Conservation (phyloP, 257 asterid species). For the Cordia subcordata region DNA sequence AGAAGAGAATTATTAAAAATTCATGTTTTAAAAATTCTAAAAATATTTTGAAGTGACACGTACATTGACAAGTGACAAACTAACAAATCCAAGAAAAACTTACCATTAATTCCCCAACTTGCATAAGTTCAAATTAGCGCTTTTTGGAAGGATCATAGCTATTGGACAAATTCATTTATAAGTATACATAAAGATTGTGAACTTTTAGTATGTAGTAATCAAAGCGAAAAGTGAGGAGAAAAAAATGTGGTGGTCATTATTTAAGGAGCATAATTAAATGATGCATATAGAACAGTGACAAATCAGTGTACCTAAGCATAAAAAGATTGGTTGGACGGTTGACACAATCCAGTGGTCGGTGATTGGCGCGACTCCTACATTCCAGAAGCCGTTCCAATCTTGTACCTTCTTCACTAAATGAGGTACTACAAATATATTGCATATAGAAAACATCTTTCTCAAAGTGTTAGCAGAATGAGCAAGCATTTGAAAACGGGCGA, state of each 20-base stretch:
- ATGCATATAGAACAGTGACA: not conserved
- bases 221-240: not conserved
- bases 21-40: too few relatives aligned
- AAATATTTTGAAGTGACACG: too few relatives aligned
- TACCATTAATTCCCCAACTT: not conserved
- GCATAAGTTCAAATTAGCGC: conserved; percentile 1
- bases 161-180: not conserved
- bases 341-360: too few relatives aligned
- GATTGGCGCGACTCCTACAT: too few relatives aligned
- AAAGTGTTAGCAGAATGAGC: too few relatives aligned
- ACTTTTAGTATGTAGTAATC: not conserved
- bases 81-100: not conserved
- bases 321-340: not conserved
- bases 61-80: not conserved
- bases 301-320: not conserved
- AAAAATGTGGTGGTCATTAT: not conserved
- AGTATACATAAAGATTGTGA: not conserved
- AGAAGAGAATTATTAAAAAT: too few relatives aligned
- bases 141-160: not conserved
- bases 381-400: too few relatives aligned
- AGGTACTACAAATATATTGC: too few relatives aligned
- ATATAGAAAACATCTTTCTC: too few relatives aligned
- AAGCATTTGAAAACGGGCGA: too few relatives aligned
- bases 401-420: too few relatives aligned
- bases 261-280: too few relatives aligned